phyloP scores from a whole-genome alignment of 345 rosid genomes.

The Heritiera littoralis region DNA sequence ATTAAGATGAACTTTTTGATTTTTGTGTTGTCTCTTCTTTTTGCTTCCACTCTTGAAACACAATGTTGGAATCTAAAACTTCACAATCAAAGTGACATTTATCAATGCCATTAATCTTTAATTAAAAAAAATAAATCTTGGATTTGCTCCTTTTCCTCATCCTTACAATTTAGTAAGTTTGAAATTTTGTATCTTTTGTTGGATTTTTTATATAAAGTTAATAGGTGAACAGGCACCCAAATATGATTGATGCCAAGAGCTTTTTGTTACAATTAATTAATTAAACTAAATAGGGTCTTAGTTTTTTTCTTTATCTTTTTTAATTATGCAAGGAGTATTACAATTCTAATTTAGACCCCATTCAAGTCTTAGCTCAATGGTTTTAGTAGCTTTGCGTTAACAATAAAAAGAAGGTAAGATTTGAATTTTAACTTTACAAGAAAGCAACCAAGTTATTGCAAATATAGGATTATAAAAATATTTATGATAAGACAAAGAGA shows the following conservation, averaged over 20 bases:
- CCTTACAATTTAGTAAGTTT: neutral
- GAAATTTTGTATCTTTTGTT: too few relatives aligned
- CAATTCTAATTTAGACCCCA: neutral
- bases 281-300: neutral
- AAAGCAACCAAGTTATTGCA: neutral
- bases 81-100: conserved; percentile 27
- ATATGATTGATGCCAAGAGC: too few relatives aligned
- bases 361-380: neutral
- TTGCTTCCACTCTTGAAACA: conserved; percentile 27
- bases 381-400: conserved; percentile 1
- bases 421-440: conserved; percentile 23
- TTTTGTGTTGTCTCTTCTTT: conserved; percentile 23
- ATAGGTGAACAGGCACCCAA: too few relatives aligned
- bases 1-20: neutral
- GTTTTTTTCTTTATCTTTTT: too few relatives aligned
- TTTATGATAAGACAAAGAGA: conserved; percentile 11
- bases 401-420: neutral
- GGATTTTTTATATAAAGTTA: too few relatives aligned
- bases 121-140: neutral
- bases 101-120: neutral
- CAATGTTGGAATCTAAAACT: conserved; percentile 28
- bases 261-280: too few relatives aligned
- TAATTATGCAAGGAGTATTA: too few relatives aligned
- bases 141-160: neutral
- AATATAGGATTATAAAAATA: neutral